Conservation (phyloP, 257 asterid genomes). For the Paraleonurus japonicus region DNA sequence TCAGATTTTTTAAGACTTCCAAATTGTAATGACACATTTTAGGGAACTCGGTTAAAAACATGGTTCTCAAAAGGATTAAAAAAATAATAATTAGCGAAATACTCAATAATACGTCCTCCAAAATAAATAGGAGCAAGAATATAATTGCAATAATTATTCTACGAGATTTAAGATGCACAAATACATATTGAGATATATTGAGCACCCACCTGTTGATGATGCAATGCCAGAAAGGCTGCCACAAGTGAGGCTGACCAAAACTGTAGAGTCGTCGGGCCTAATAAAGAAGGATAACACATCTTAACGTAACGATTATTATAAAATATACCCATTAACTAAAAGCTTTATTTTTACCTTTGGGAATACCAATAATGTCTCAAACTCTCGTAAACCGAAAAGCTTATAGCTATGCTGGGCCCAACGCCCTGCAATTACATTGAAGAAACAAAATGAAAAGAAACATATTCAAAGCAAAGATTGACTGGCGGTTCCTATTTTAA, state of each 20-base stretch:
- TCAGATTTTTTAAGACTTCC: neutral
- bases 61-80: too few species aligned
- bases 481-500: neutral
- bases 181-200: neutral
- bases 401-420: slow-evolving; percentile 94
- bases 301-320: neutral
- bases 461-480: neutral
- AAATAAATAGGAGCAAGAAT: too few species aligned
- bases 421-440: slow-evolving; percentile 66
- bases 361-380: slow-evolving; percentile 61
- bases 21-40: neutral
- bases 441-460: neutral
- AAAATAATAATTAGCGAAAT: too few species aligned
- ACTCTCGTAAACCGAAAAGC: slow-evolving; percentile 84
- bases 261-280: slow-evolving; percentile 78
- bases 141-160: neutral
- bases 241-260: slow-evolving; percentile 77
- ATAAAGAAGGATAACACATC: neutral
- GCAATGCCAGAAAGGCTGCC: slow-evolving; percentile 96
- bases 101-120: too few species aligned
- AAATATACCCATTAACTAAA: neutral
- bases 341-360: slow-evolving; percentile 46
- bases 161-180: neutral
- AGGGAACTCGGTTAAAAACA: too few species aligned
- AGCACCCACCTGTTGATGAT: slow-evolving; percentile 73